A percentile compares a stretch with the other conserved stretches of the same genome.
These are phyloP conservation scores for Ophiosphaerella korrae DNA, from an alignment of 2,329 filamentous ascomycete species.

Conservation along the genomic window DNA sequence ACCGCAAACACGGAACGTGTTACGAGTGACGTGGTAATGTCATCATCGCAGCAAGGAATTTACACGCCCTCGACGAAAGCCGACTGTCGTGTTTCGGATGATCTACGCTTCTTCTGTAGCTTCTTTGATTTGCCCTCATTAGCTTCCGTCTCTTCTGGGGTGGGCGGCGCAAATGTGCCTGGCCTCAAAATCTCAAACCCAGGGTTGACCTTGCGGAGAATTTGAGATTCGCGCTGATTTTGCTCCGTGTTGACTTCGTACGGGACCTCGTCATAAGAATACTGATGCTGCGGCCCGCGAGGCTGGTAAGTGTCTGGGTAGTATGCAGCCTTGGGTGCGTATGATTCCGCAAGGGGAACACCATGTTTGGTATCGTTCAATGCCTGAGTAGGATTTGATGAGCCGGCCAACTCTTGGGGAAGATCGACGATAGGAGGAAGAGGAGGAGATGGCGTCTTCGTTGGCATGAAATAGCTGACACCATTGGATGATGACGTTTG, in stretches of 20 bases:
- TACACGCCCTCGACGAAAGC: constrained; percentile 46
- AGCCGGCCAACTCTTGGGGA: constrained; percentile 17
- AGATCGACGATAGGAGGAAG: constrained; percentile 23
- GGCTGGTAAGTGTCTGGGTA: constrained; percentile 45
- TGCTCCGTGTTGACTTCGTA: constrained; percentile 35
- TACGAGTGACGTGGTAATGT: constrained; percentile 14
- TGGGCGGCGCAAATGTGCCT: constrained; percentile 45
- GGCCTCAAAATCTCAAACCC: constrained; percentile 49
- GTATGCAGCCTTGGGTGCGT: constrained; percentile 39
- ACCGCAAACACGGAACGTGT: constrained; percentile 19
- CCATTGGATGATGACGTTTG: constrained; percentile 38
- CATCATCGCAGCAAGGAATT: constrained; percentile 19
- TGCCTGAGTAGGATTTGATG: constrained; percentile 20
- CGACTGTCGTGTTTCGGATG: constrained; percentile 40
- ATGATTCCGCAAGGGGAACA: constrained; percentile 45
- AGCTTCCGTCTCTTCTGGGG: constrained; percentile 34
- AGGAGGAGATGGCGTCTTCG: constrained; percentile 45
- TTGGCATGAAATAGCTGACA: constrained; percentile 46
- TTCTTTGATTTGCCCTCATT: constrained; percentile 47
- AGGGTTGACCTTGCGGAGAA: constrained; percentile 50
- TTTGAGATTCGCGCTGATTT: constrained; percentile 38
- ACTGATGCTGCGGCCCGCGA: constrained; percentile 43
- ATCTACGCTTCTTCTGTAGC: constrained; percentile 51
- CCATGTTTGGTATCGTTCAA: constrained; percentile 37
- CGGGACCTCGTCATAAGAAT: constrained; percentile 41